A percentile compares a stretch with the other conserved stretches of the same genome.
Evolutionary conservation across 345 rosid genomes (phyloP).

Genomic region (Orychophragmus violaceus): DNA sequence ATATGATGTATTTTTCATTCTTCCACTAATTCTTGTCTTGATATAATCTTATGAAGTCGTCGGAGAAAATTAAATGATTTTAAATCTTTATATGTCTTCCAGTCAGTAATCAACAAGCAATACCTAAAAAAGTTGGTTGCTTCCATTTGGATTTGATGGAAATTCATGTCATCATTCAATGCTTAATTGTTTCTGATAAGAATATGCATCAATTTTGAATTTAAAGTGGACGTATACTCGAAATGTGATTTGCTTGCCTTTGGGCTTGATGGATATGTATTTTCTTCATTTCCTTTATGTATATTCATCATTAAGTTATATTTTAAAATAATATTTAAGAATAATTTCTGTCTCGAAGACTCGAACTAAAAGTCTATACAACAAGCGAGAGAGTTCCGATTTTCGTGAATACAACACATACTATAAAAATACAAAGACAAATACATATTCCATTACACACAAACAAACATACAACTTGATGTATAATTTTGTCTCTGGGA

Average conservation of each 20-base stretch:
- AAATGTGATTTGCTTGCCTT: no score
- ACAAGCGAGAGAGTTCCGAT: neutral
- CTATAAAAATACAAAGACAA: neutral
- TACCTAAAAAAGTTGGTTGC: conserved; percentile 27
- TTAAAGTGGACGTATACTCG: no score
- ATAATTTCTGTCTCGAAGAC: neutral
- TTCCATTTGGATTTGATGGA: conserved; percentile 23
- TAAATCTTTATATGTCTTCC: neutral
- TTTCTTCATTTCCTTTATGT: neutral
- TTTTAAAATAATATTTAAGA: neutral
- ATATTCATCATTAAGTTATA: neutral
- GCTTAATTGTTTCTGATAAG: conserved; percentile 18
- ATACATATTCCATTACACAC: conserved; percentile 10
- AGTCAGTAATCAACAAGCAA: conserved; percentile 18
- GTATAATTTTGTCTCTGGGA: neutral
- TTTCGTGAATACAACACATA: neutral
- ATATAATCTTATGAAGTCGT: conserved; percentile 14
- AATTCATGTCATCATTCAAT: conserved; percentile 18
- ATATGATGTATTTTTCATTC: neutral
- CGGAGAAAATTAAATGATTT: conserved; percentile 10
- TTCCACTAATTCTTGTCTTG: conserved; percentile 23
- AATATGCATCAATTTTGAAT: no score
- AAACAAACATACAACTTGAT: conserved; percentile 9
- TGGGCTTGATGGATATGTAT: neutral
- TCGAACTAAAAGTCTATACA: neutral